These are phyloP conservation scores for Chenopodium berlandieri DNA, from an alignment of 148 eudicot genomes.

Conservation along the genomic window DNA sequence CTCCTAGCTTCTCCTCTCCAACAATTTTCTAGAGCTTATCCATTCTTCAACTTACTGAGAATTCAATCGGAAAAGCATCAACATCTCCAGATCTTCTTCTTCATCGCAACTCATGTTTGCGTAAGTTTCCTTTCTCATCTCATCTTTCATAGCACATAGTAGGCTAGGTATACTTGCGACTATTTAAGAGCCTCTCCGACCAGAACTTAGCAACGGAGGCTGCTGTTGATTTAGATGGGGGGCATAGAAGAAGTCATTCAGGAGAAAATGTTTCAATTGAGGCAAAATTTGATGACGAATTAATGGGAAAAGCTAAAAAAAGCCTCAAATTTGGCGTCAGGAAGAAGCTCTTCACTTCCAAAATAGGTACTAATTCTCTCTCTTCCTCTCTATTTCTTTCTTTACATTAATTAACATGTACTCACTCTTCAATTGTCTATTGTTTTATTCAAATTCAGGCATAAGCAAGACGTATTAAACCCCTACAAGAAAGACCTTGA, in stretches of 20 bases:
- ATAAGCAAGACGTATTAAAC: constrained; percentile 77
- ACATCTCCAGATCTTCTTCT: too few relatives aligned
- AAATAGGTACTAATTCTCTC: constrained; percentile 50
- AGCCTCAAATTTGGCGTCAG: constrained; percentile 82
- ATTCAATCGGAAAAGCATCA: too few relatives aligned
- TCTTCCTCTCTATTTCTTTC: not conserved
- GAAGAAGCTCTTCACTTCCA: constrained; percentile 77
- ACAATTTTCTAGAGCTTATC: too few relatives aligned
- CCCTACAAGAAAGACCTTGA: constrained; percentile 66
- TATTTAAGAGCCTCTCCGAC: too few relatives aligned
- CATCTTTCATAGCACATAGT: too few relatives aligned
- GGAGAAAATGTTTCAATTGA: constrained; percentile 39
- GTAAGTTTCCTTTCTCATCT: too few relatives aligned
- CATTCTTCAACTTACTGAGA: too few relatives aligned
- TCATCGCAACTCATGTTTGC: too few relatives aligned
- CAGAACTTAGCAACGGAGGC: not conserved
- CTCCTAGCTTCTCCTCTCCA: too few relatives aligned
- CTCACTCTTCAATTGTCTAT: too few relatives aligned
- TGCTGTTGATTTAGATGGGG: constrained; percentile 28
- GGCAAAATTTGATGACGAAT: constrained; percentile 23
- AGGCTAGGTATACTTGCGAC: too few relatives aligned
- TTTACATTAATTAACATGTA: not conserved
- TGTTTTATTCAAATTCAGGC: constrained; percentile 33
- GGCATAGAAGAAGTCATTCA: constrained; percentile 40
- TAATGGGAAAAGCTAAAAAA: constrained; percentile 87